phyloP scores from a whole-genome alignment of 768 basidiomycete genomes.

The Lactifluus volemus region DNA sequence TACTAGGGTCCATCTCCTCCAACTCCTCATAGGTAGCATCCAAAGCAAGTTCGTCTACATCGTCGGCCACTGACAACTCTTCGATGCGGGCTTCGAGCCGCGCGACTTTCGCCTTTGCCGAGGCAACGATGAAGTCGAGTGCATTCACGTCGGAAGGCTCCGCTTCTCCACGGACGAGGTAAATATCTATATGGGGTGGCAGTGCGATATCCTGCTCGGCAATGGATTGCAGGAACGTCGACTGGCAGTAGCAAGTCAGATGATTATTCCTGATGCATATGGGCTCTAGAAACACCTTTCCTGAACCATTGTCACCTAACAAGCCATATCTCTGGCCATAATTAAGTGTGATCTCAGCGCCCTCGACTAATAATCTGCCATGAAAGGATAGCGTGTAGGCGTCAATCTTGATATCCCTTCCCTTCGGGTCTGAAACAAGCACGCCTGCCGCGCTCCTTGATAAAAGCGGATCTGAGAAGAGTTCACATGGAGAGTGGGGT shows the following conservation, averaged over 20 bases:
- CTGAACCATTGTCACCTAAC: constrained; percentile 96
- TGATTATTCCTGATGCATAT: constrained; percentile 2
- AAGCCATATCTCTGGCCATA: constrained; percentile 93
- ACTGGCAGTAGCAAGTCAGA: constrained; percentile 37
- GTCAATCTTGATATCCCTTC: constrained; percentile 96
- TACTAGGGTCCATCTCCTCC: constrained; percentile 91
- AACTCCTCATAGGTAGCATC: constrained; percentile 91
- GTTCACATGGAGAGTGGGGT: not conserved
- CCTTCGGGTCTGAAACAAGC: constrained; percentile 83
- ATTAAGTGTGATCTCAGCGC: constrained; percentile 68
- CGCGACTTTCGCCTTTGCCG: constrained; percentile 88
- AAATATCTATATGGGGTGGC: constrained; percentile 93
- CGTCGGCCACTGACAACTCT: constrained; percentile 82
- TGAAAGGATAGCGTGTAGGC: constrained; percentile 95
- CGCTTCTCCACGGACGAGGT: constrained; percentile 92
- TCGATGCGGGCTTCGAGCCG: constrained; percentile 90
- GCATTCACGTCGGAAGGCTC: constrained; percentile 94
- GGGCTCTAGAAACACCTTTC: constrained; percentile 62
- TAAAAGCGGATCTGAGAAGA: not conserved
- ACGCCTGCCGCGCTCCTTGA: constrained; percentile 85
- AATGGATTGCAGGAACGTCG: constrained; percentile 92
- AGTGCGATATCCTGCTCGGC: constrained; percentile 94
- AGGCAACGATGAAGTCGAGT: constrained; percentile 92
- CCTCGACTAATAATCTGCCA: constrained; percentile 72
- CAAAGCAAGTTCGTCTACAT: constrained; percentile 80